Percentiles rank a stretch among this genome's conserved stretches.
Evolutionary conservation across 164 flowering plant genomes (phyloP).

Genomic region (Liquidambar formosana): DNA sequence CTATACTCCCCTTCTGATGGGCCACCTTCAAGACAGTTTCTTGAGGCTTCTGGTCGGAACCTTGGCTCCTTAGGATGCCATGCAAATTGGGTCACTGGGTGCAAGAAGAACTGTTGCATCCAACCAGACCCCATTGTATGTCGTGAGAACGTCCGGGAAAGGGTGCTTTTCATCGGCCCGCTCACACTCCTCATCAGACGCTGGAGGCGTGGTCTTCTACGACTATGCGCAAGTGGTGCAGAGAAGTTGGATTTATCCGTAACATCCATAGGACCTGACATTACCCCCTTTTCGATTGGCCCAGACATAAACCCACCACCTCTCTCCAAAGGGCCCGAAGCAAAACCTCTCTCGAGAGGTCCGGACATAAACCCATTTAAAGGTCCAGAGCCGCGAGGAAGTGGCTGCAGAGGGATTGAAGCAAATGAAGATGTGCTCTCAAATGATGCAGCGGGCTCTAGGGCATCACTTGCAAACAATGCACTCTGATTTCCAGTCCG

Average conservation of each 20-base stretch:
- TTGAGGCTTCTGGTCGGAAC: constrained; percentile 38
- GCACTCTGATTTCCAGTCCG: constrained; percentile 49
- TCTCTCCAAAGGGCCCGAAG: constrained; percentile 62
- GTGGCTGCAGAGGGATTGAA: constrained; percentile 61
- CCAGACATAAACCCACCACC: constrained; percentile 60
- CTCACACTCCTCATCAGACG: constrained; percentile 59
- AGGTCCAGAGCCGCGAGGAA: constrained; percentile 64
- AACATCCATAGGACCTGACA: constrained; percentile 64
- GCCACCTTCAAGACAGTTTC: constrained; percentile 37
- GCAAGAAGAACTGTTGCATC: constrained; percentile 56
- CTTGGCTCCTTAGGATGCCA: constrained; percentile 54
- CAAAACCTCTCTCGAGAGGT: constrained; percentile 64
- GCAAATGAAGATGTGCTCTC: constrained; percentile 67
- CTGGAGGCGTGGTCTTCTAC: constrained; percentile 43
- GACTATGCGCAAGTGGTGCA: constrained; percentile 54
- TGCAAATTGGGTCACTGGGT: constrained; percentile 43
- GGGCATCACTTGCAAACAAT: constrained; percentile 38
- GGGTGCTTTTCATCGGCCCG: constrained; percentile 52
- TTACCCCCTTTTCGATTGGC: constrained; percentile 56
- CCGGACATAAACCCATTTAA: constrained; percentile 64
- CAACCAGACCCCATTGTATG: constrained; percentile 44
- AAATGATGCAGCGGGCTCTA: constrained; percentile 61
- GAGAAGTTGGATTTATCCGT: constrained; percentile 57
- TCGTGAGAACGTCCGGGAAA: constrained; percentile 51
- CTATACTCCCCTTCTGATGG: constrained; percentile 46